A percentile compares a stretch with the other conserved stretches of the same genome.
Conservation (phyloP, 2,329 filamentous ascomycete species). For the Aspergillus amoenus region DNA sequence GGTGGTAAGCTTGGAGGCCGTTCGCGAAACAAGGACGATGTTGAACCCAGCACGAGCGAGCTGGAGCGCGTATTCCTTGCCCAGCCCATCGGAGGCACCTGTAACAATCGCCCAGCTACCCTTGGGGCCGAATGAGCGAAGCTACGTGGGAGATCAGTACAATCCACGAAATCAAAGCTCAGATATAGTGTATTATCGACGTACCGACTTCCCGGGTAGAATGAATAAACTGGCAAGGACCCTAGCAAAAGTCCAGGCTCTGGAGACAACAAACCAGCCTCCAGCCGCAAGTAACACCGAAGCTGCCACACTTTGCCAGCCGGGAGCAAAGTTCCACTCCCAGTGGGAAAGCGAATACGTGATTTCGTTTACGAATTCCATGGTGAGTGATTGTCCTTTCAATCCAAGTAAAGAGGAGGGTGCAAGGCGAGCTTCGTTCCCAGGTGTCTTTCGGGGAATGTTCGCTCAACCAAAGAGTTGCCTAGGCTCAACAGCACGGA, state of each 20-base stretch:
- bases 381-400: slow-evolving; percentile 15
- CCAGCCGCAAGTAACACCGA: slow-evolving; percentile 49
- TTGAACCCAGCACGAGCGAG: slow-evolving; percentile 92
- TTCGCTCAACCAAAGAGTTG: slow-evolving; percentile 3
- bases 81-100: slow-evolving; percentile 92
- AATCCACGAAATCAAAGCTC: not conserved
- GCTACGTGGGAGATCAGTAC: slow-evolving; percentile 51
- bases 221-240: slow-evolving; percentile 69
- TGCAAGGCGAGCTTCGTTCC: not conserved
- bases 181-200: slow-evolving; percentile 12
- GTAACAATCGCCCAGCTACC: slow-evolving; percentile 94
- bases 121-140: slow-evolving; percentile 84
- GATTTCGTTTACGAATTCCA: slow-evolving; percentile 35
- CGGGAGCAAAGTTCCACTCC: slow-evolving; percentile 34
- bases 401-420: not conserved
- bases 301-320: slow-evolving; percentile 37
- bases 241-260: slow-evolving; percentile 58
- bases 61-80: slow-evolving; percentile 92
- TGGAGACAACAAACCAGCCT: slow-evolving; percentile 57
- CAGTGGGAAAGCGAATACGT: slow-evolving; percentile 34
- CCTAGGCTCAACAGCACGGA: slow-evolving; percentile 4
- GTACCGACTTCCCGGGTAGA: slow-evolving; percentile 54
- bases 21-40: slow-evolving; percentile 90
- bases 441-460: not conserved
- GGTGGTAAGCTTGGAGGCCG: slow-evolving; percentile 81